Conservation (phyloP, 2,329 filamentous ascomycete species). For the Epichloe elymi region DNA sequence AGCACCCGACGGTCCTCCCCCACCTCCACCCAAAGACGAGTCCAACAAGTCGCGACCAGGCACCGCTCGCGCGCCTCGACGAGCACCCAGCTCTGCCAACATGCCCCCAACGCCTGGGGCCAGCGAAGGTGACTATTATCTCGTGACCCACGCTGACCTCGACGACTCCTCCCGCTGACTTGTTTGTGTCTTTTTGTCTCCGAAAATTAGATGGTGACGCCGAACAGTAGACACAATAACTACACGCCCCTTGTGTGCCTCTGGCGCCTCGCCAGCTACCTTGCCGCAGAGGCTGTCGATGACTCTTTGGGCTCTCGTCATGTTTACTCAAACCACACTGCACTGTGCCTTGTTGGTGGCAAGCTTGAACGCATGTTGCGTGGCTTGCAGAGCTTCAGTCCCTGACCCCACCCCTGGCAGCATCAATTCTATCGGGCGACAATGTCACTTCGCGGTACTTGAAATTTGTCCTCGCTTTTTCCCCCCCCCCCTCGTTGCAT, state of each 20-base stretch:
- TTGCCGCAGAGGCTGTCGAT: background rate
- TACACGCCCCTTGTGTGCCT: background rate
- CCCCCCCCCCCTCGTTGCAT: slow-evolving; percentile 4
- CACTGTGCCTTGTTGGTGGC: background rate
- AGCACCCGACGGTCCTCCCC: slow-evolving; percentile 5
- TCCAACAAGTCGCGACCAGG: slow-evolving; percentile 39
- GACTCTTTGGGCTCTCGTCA: background rate
- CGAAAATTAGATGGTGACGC: slow-evolving; percentile 22
- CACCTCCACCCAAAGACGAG: slow-evolving; percentile 13
- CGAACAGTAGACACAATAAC: slow-evolving; percentile 15
- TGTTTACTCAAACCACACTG: background rate
- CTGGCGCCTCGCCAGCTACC: background rate
- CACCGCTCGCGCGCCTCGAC: slow-evolving; percentile 37
- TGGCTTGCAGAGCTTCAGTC: background rate
- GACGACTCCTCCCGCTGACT: slow-evolving; percentile 1
- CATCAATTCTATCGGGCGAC: background rate
- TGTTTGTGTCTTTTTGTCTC: background rate
- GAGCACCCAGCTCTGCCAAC: slow-evolving; percentile 38
- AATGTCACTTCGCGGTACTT: background rate
- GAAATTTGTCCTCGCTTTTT: slow-evolving; percentile 1
- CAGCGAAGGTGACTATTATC: slow-evolving; percentile 48
- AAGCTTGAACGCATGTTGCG: background rate
- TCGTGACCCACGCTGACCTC: slow-evolving; percentile 19
- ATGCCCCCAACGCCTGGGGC: slow-evolving; percentile 48
- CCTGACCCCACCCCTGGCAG: background rate